These are phyloP conservation scores for Taphrina communis DNA, from an alignment of 1,139 yeast genomes.

Conservation along the genomic window DNA sequence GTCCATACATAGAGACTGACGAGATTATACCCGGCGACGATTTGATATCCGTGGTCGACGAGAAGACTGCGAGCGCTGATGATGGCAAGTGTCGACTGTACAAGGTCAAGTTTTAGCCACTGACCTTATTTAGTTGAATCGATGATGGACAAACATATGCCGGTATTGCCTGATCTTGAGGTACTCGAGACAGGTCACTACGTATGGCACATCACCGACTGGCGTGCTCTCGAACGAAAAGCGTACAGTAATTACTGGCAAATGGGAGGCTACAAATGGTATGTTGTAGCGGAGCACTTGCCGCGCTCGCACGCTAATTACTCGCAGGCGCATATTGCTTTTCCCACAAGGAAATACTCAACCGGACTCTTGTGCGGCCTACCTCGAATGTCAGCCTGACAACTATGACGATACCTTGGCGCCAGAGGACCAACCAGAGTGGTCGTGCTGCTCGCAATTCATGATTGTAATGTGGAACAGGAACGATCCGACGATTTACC, in stretches of 20 bases:
- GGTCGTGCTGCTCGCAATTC: slow-evolving; percentile 92
- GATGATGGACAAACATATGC: slow-evolving; percentile 49
- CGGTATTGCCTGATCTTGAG: slow-evolving; percentile 48
- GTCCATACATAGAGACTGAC: slow-evolving; percentile 32
- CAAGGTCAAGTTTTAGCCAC: background rate
- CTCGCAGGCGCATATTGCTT: slow-evolving; percentile 69
- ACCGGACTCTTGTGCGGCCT: slow-evolving; percentile 51
- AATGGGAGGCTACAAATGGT: slow-evolving; percentile 65
- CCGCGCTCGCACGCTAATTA: background rate
- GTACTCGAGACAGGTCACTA: slow-evolving; percentile 41
- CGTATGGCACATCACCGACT: slow-evolving; percentile 72
- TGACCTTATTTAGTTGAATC: slow-evolving; percentile 46
- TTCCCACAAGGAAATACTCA: slow-evolving; percentile 75
- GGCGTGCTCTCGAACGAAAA: slow-evolving; percentile 58
- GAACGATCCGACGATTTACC: slow-evolving; percentile 62
- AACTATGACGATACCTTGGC: slow-evolving; percentile 51
- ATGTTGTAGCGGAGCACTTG: background rate
- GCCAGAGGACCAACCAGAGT: slow-evolving; percentile 54
- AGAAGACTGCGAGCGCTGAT: slow-evolving; percentile 31
- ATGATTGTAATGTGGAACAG: slow-evolving; percentile 88
- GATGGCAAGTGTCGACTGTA: slow-evolving; percentile 15
- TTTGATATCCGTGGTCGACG: slow-evolving; percentile 20
- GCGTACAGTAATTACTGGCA: slow-evolving; percentile 60
- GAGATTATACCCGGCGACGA: slow-evolving; percentile 25
- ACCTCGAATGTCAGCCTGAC: slow-evolving; percentile 48